phyloP scores from a whole-genome alignment of 345 rosid species.

The Gossypium herbaceum region DNA sequence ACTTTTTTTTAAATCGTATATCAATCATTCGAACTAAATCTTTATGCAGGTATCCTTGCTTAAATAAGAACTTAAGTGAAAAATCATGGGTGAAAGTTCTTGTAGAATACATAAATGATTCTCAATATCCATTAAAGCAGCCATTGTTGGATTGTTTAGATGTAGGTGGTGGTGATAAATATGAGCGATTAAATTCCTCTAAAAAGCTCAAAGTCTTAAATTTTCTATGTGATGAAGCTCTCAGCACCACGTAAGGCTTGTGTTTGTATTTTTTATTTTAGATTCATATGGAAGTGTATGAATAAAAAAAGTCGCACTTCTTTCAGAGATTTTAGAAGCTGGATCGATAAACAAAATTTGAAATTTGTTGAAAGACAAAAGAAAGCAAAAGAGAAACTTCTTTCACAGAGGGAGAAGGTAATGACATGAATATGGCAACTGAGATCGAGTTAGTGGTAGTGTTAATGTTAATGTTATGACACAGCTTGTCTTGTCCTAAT shows the following conservation, averaged over 20 bases:
- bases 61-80: slow-evolving; percentile 1
- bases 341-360: slow-evolving; percentile 16
- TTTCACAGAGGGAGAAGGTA: slow-evolving; percentile 20
- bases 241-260: slow-evolving; percentile 30
- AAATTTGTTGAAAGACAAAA: slow-evolving; percentile 18
- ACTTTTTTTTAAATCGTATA: slow-evolving; percentile 4
- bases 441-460: background rate
- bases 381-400: slow-evolving; percentile 1
- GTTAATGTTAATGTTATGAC: background rate
- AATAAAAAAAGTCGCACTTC: background rate
- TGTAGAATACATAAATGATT: slow-evolving; percentile 20
- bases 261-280: background rate
- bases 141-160: slow-evolving; percentile 17
- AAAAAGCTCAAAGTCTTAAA: slow-evolving; percentile 42
- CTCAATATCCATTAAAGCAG: slow-evolving; percentile 14
- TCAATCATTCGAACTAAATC: background rate
- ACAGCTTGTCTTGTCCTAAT: background rate
- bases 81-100: slow-evolving; percentile 23
- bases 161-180: slow-evolving; percentile 19
- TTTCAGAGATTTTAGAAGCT: slow-evolving; percentile 21
- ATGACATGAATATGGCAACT: background rate
- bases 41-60: slow-evolving; percentile 14
- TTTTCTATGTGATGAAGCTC: slow-evolving; percentile 53
- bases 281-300: background rate
- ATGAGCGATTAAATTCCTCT: slow-evolving; percentile 27